phyloP scores from a whole-genome alignment of 768 basidiomycete genomes.

The Naganishia antarctica region DNA sequence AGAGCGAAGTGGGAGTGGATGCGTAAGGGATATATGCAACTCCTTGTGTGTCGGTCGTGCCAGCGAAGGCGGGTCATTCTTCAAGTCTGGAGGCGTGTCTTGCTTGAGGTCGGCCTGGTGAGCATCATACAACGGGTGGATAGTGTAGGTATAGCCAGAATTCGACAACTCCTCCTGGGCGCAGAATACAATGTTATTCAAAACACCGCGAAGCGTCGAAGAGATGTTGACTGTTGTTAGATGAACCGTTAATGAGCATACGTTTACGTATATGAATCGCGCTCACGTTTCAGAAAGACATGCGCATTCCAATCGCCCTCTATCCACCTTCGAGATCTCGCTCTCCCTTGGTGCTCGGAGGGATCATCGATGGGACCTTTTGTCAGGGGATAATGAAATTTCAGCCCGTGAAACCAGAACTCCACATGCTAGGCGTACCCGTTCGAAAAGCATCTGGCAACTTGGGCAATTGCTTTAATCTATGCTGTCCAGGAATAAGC shows the following conservation, averaged over 20 bases:
- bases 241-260: not conserved
- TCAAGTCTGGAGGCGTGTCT: constrained; percentile 35
- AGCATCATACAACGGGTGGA: constrained; percentile 50
- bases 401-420: not conserved
- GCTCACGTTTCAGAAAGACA: constrained; percentile 64
- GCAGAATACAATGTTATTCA: constrained; percentile 53
- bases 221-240: constrained; percentile 50
- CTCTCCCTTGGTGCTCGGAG: constrained; percentile 74
- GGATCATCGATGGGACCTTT: constrained; percentile 66
- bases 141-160: constrained; percentile 13
- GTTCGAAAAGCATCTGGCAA: not conserved
- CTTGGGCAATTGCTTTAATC: constrained; percentile 9
- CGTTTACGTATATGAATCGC: not conserved
- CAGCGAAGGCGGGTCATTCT: constrained; percentile 1
- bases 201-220: constrained; percentile 52
- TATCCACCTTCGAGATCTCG: constrained; percentile 68
- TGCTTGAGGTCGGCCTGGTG: constrained; percentile 32
- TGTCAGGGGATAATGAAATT: constrained; percentile 11
- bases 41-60: constrained; percentile 47
- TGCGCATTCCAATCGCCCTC: constrained; percentile 81
- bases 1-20: constrained; percentile 71
- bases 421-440: not conserved
- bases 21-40: constrained; percentile 79
- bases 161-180: constrained; percentile 55
- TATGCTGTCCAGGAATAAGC: constrained; percentile 1